A percentile compares a stretch with the other conserved stretches of the same genome.
phyloP scores from a whole-genome alignment of 2,329 filamentous ascomycete genomes.

The Chaetomium olivaceum region DNA sequence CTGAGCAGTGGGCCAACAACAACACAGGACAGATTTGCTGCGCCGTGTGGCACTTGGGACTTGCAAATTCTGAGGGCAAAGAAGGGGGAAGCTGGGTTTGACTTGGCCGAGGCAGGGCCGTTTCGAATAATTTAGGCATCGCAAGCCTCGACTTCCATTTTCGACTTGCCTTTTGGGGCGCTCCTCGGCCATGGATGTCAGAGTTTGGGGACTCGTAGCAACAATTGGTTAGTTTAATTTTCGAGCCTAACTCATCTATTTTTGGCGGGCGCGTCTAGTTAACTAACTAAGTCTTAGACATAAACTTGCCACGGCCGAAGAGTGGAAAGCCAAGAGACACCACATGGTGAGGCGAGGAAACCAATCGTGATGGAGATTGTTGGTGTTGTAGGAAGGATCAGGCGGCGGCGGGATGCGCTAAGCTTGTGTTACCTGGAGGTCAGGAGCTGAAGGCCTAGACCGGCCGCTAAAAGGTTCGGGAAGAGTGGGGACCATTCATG shows the following conservation, averaged over 20 bases:
- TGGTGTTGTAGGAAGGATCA: not conserved
- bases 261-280: no score
- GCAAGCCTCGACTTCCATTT: not conserved
- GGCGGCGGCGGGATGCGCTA: not conserved
- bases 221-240: no score
- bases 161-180: not conserved
- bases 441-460: not conserved
- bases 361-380: not conserved
- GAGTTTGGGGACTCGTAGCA: no score
- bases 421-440: not conserved
- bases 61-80: not conserved
- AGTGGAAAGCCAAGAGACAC: not conserved
- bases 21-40: not conserved
- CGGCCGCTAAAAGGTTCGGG: not conserved
- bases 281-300: no score
- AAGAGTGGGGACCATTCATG: not conserved
- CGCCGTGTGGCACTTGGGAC: conserved; percentile 22
- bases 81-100: conserved; percentile 11
- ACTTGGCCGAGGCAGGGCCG: conserved; percentile 13
- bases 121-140: conserved; percentile 21
- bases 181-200: not conserved
- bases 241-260: no score
- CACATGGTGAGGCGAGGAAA: not conserved
- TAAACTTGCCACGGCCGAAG: not conserved
- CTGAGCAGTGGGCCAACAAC: conserved; percentile 1